These are phyloP conservation scores for Russula sp. DNA, from an alignment of 768 basidiomycete genomes.

Conservation along the genomic window DNA sequence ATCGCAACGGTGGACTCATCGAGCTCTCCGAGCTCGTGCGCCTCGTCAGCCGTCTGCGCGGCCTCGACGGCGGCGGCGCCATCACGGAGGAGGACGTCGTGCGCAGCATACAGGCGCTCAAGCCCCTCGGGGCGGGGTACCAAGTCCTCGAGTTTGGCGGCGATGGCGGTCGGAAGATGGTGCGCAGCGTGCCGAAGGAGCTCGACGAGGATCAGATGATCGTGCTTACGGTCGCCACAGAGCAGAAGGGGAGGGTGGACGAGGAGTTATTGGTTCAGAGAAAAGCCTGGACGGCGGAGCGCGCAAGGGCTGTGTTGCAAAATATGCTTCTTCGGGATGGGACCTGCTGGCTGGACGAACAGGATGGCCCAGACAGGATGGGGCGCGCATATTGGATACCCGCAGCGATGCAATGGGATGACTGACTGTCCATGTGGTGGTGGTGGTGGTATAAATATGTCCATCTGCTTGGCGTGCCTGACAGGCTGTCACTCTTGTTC, in stretches of 20 bases:
- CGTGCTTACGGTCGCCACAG: constrained; percentile 69
- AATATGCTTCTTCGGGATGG: constrained; percentile 91
- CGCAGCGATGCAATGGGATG: constrained; percentile 82
- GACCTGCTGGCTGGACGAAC: constrained; percentile 91
- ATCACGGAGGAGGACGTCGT: constrained; percentile 84
- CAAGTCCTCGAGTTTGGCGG: constrained; percentile 69
- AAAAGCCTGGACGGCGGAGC: constrained; percentile 72
- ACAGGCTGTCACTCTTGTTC: not conserved
- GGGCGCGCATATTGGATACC: constrained; percentile 82
- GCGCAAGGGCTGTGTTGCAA: constrained; percentile 72
- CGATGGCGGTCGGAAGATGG: constrained; percentile 57
- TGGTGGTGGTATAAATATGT: too few species aligned
- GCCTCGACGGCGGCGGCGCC: constrained; percentile 53
- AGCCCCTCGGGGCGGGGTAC: constrained; percentile 90
- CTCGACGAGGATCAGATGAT: constrained; percentile 85
- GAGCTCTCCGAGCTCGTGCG: constrained; percentile 80
- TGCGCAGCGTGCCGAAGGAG: constrained; percentile 85
- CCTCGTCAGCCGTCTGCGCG: constrained; percentile 70
- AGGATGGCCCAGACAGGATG: constrained; percentile 48
- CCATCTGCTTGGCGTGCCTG: not conserved
- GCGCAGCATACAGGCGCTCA: constrained; percentile 78
- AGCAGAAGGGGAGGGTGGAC: constrained; percentile 62
- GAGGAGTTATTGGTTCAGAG: constrained; percentile 52
- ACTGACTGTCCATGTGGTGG: constrained; percentile 32
- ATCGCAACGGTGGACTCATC: constrained; percentile 89